Conservation (phyloP, 345 rosid species). For the Clausena lansium region DNA sequence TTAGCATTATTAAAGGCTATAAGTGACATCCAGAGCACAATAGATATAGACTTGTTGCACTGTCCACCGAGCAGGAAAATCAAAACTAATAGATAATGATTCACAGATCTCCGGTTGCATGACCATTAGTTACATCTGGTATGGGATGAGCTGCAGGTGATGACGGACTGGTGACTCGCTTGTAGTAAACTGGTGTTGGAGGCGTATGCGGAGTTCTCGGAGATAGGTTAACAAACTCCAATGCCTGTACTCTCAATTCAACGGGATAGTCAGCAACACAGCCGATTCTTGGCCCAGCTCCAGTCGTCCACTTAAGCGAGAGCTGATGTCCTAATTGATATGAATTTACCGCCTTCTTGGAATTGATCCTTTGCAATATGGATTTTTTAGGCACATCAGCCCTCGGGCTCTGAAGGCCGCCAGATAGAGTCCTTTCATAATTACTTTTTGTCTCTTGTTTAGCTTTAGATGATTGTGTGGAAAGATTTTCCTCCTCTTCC, state of each 20-base stretch:
- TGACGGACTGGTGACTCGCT: slow-evolving; percentile 12
- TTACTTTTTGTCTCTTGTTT: slow-evolving; percentile 22
- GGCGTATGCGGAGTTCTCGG: slow-evolving; percentile 48
- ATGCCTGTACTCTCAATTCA: slow-evolving; percentile 73
- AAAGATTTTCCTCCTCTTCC: slow-evolving; percentile 20
- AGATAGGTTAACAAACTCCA: slow-evolving; percentile 74
- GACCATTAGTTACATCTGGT: neutral
- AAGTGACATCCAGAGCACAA: neutral
- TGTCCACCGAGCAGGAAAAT: neutral
- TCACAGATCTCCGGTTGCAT: neutral
- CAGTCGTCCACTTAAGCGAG: slow-evolving; percentile 75
- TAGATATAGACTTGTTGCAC: neutral
- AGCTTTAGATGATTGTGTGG: slow-evolving; percentile 25
- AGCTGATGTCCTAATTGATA: slow-evolving; percentile 79
- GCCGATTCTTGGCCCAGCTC: slow-evolving; percentile 81
- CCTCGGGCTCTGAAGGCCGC: slow-evolving; percentile 73
- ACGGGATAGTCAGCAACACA: slow-evolving; percentile 89
- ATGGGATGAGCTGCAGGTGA: slow-evolving; percentile 24
- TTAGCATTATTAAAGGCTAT: slow-evolving; percentile 1
- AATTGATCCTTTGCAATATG: slow-evolving; percentile 64
- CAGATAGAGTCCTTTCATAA: slow-evolving; percentile 74
- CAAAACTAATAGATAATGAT: neutral
- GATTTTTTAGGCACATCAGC: slow-evolving; percentile 57
- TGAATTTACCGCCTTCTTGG: slow-evolving; percentile 66
- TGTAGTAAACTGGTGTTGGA: slow-evolving; percentile 20